phyloP scores from a whole-genome alignment of 2,329 filamentous ascomycete species.

The Neurospora sp. region DNA sequence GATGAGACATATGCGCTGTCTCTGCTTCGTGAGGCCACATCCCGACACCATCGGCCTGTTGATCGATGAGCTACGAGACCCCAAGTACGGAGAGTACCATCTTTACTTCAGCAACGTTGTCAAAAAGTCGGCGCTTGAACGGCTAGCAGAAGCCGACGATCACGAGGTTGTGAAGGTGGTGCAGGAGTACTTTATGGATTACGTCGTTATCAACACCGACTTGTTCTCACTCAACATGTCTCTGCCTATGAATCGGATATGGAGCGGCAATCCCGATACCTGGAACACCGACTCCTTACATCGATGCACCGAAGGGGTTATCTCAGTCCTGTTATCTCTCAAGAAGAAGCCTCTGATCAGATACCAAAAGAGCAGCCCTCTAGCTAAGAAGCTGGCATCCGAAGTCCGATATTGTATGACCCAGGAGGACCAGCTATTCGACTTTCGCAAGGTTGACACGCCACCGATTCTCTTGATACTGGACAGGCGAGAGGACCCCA shows the following conservation, averaged over 20 bases:
- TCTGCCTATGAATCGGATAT: slow-evolving; percentile 66
- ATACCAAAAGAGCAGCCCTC: slow-evolving; percentile 80
- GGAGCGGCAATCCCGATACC: slow-evolving; percentile 70
- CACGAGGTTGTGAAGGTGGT: slow-evolving; percentile 92
- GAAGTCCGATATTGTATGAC: slow-evolving; percentile 89
- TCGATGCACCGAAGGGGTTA: slow-evolving; percentile 74
- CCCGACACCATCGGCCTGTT: slow-evolving; percentile 86
- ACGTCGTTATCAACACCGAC: slow-evolving; percentile 89
- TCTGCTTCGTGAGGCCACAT: slow-evolving; percentile 88
- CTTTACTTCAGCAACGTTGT: slow-evolving; percentile 97
- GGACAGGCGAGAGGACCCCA: slow-evolving; percentile 86
- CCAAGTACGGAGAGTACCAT: slow-evolving; percentile 95
- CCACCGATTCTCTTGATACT: slow-evolving; percentile 85
- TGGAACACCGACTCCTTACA: slow-evolving; percentile 90
- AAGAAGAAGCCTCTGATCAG: slow-evolving; percentile 96
- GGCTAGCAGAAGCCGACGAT: slow-evolving; percentile 90
- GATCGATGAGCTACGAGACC: slow-evolving; percentile 90
- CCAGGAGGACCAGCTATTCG: slow-evolving; percentile 92
- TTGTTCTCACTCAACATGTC: slow-evolving; percentile 72
- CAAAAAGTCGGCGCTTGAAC: slow-evolving; percentile 90
- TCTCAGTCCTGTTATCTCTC: slow-evolving; percentile 74
- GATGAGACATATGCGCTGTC: slow-evolving; percentile 91
- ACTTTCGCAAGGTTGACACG: slow-evolving; percentile 91
- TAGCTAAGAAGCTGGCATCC: slow-evolving; percentile 87
- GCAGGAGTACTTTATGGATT: slow-evolving; percentile 95